These are phyloP conservation scores for Elsinoe batatas DNA, from an alignment of 2,329 filamentous ascomycete genomes.

Conservation along the genomic window DNA sequence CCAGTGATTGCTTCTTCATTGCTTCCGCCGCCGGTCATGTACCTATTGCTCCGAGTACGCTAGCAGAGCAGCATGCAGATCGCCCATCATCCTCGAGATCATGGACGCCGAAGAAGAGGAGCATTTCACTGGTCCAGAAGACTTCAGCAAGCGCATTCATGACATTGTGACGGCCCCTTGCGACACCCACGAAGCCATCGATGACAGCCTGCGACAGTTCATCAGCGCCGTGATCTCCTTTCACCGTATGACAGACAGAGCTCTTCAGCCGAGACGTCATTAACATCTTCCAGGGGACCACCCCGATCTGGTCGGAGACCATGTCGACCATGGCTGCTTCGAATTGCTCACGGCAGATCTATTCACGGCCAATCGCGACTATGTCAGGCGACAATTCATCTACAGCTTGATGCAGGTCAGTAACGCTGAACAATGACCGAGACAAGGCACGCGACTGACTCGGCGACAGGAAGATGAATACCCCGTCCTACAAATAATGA, in stretches of 20 bases:
- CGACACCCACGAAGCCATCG: constrained; percentile 58
- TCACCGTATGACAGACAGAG: constrained; percentile 41
- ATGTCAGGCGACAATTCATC: constrained; percentile 86
- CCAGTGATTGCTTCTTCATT: too few relatives aligned
- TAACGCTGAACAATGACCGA: background rate
- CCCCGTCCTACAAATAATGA: constrained; percentile 69
- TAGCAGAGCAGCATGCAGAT: constrained; percentile 1
- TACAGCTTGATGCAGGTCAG: constrained; percentile 68
- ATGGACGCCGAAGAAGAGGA: constrained; percentile 58
- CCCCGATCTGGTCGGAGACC: constrained; percentile 59
- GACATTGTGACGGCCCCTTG: constrained; percentile 52
- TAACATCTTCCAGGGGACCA: constrained; percentile 48
- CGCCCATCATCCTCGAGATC: constrained; percentile 17
- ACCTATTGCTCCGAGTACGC: background rate
- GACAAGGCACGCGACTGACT: constrained; percentile 9
- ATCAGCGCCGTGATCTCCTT: constrained; percentile 66
- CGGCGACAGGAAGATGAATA: constrained; percentile 66
- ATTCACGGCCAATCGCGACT: constrained; percentile 66
- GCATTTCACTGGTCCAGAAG: constrained; percentile 66
- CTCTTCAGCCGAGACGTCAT: background rate
- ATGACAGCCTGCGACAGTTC: constrained; percentile 78
- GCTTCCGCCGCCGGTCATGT: too few relatives aligned
- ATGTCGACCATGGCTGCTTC: constrained; percentile 70
- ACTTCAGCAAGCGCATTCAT: constrained; percentile 60
- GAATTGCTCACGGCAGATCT: constrained; percentile 65